Percentiles rank a stretch among this genome's conserved stretches.
Evolutionary conservation across 148 eudicot genomes (phyloP).

Genomic region (Chenopodium album): DNA sequence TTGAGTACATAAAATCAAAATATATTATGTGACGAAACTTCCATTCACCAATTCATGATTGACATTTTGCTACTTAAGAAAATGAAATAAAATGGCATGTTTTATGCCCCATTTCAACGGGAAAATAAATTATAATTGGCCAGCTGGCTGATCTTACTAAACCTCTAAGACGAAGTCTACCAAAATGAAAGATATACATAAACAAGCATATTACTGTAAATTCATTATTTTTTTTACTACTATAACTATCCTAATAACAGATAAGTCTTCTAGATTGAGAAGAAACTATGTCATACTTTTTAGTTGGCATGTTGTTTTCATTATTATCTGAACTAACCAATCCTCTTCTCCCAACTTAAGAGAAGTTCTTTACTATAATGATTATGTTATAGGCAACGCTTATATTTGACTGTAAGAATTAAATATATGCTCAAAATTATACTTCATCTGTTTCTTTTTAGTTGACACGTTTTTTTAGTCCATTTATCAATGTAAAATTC

Average conservation of each 20-base stretch:
- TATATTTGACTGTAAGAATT: too few species aligned
- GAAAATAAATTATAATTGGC: background rate
- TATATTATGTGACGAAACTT: background rate
- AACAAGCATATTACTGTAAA: too few species aligned
- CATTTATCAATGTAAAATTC: too few species aligned
- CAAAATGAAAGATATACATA: background rate
- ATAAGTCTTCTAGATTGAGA: conserved; percentile 7
- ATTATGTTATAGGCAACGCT: too few species aligned
- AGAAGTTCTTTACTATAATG: too few species aligned
- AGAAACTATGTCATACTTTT: background rate
- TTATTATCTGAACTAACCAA: background rate
- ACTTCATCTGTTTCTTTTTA: too few species aligned
- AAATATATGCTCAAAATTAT: too few species aligned
- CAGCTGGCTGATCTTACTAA: background rate
- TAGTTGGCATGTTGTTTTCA: background rate
- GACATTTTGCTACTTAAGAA: background rate
- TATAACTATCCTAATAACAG: background rate
- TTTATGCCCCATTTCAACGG: background rate
- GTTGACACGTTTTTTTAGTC: too few species aligned
- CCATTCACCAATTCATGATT: background rate
- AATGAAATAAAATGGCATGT: background rate
- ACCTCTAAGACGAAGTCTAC: background rate
- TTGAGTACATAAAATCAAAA: background rate
- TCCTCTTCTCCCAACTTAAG: background rate
- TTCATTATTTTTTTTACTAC: background rate